phyloP scores from a whole-genome alignment of 805 yeast genomes.

The Myxozyma neglecta region DNA sequence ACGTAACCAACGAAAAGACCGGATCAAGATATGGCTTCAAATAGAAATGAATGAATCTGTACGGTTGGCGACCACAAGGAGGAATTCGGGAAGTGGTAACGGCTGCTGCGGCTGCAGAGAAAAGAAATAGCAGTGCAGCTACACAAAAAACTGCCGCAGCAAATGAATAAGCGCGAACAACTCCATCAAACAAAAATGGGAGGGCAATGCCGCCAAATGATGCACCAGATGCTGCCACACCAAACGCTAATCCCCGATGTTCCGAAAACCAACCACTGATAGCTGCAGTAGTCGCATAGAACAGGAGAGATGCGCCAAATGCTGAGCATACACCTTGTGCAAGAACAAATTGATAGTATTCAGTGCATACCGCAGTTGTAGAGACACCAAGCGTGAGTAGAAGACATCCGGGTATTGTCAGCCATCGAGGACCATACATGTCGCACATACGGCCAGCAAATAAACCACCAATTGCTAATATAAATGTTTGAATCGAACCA shows the following conservation, averaged over 20 bases:
- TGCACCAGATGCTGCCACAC: constrained; percentile 53
- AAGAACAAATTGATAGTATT: constrained; percentile 54
- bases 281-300: constrained; percentile 49
- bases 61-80: constrained; percentile 28
- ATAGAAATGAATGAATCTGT: constrained; percentile 24
- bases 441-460: constrained; percentile 40
- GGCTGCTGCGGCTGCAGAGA: constrained; percentile 34
- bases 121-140: constrained; percentile 47
- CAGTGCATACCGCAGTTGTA: constrained; percentile 43
- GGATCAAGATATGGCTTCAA: constrained; percentile 37
- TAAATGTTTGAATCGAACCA: constrained; percentile 40
- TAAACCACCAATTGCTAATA: constrained; percentile 36
- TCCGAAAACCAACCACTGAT: constrained; percentile 50
- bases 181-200: constrained; percentile 48
- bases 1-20: constrained; percentile 34
- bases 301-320: constrained; percentile 47
- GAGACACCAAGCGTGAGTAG: constrained; percentile 37
- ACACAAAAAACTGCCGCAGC: constrained; percentile 54
- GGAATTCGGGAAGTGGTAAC: constrained; percentile 37
- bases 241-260: constrained; percentile 49
- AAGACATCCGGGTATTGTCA: constrained; percentile 35
- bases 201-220: constrained; percentile 53
- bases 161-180: constrained; percentile 50
- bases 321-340: constrained; percentile 56
- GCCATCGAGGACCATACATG: constrained; percentile 33